These are phyloP conservation scores for Xylaria palmicola DNA, from an alignment of 495 filamentous ascomycete species.

Conservation along the genomic window DNA sequence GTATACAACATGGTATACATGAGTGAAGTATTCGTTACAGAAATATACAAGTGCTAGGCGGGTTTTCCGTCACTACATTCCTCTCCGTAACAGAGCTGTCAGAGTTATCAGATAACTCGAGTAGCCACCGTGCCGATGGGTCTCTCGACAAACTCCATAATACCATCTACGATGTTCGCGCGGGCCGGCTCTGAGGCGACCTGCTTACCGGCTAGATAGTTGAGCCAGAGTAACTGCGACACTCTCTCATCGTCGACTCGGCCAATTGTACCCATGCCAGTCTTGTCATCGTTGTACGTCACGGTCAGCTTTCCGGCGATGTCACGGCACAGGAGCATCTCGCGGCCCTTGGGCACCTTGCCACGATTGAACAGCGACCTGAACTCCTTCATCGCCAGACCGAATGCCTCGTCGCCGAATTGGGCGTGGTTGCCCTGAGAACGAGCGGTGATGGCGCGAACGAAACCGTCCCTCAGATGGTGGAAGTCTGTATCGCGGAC, in stretches of 20 bases:
- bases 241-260: slow-evolving; percentile 73
- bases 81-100: slow-evolving; percentile 15
- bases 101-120: slow-evolving; percentile 51
- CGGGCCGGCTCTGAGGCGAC: slow-evolving; percentile 83
- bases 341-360: slow-evolving; percentile 70
- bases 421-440: slow-evolving; percentile 50
- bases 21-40: slow-evolving; percentile 9
- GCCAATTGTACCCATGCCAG: slow-evolving; percentile 43
- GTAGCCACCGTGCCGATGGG: slow-evolving; percentile 83
- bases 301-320: slow-evolving; percentile 63
- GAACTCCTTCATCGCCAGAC: slow-evolving; percentile 68
- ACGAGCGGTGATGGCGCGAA: slow-evolving; percentile 75
- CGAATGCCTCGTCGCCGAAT: slow-evolving; percentile 70
- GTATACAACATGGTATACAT: neutral
- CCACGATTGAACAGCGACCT: slow-evolving; percentile 73
- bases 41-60: slow-evolving; percentile 8
- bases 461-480: slow-evolving; percentile 88
- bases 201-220: slow-evolving; percentile 82
- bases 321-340: slow-evolving; percentile 71
- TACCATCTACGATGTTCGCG: slow-evolving; percentile 78
- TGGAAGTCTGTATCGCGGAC: slow-evolving; percentile 86
- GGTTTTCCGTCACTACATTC: neutral
- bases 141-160: slow-evolving; percentile 83
- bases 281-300: slow-evolving; percentile 60
- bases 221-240: slow-evolving; percentile 79